These are phyloP conservation scores for Corylus americana DNA, from an alignment of 306 rosid species.

Conservation along the genomic window DNA sequence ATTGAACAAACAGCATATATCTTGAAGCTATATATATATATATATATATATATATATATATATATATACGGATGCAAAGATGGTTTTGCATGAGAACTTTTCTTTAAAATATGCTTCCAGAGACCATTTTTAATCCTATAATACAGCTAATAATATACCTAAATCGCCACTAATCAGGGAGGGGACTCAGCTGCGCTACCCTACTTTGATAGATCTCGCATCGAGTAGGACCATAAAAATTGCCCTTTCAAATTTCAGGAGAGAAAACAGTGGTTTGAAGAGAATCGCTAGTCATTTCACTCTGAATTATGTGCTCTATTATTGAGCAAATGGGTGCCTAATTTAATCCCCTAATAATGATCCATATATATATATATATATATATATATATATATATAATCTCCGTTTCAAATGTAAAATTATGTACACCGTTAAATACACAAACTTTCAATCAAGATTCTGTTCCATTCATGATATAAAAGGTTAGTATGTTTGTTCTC, in stretches of 20 bases:
- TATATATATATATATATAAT: too few species aligned
- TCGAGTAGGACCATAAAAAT: background rate
- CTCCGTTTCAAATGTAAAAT: too few species aligned
- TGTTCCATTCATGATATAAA: too few species aligned
- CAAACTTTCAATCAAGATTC: too few species aligned
- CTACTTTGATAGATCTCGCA: background rate
- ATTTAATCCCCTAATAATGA: background rate
- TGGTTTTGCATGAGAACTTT: background rate
- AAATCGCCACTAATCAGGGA: slow-evolving; percentile 3
- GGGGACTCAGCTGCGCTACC: background rate
- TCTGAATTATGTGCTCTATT: background rate
- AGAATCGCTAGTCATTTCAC: background rate
- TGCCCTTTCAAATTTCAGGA: background rate
- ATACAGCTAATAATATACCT: slow-evolving; percentile 2
- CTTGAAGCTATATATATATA: background rate
- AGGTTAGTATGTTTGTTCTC: too few species aligned
- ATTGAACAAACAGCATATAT: background rate
- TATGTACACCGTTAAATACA: too few species aligned
- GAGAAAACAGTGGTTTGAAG: background rate
- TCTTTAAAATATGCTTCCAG: background rate
- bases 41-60: background rate
- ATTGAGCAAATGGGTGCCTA: background rate
- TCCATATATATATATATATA: too few species aligned
- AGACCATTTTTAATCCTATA: background rate
- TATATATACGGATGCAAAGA: slow-evolving; percentile 5